Evolutionary conservation across 2,329 filamentous ascomycete species (phyloP).

Genomic region (Talaromyces verruculosus): DNA sequence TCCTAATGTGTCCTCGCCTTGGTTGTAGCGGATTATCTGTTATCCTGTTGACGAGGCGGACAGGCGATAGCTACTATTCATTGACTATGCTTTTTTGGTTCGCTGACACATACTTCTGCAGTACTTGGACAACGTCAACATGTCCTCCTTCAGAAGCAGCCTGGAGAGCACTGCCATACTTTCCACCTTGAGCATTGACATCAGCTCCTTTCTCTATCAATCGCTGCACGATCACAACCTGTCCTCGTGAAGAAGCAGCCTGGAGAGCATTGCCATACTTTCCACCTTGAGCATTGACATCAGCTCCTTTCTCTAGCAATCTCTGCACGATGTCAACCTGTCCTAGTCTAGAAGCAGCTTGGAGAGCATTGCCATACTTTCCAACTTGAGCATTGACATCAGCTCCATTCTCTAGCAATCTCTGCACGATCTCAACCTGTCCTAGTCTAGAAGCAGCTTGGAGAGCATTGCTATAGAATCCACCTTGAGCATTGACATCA

Average conservation of each 20-base stretch:
- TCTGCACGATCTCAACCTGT: not conserved
- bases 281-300: conserved; percentile 4
- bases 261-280: conserved; percentile 22
- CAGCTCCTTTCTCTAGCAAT: no score
- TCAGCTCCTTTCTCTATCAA: conserved; percentile 30
- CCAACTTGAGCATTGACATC: not conserved
- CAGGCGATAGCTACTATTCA: no score
- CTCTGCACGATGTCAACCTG: no score
- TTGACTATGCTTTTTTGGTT: not conserved
- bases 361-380: no score
- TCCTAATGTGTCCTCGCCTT: not conserved
- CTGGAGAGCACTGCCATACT: not conserved
- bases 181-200: conserved; percentile 17
- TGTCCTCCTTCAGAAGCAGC: not conserved
- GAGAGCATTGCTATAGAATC: not conserved
- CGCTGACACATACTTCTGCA: not conserved
- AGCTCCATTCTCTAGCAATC: no score
- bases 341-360: no score
- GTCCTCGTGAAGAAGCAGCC: conserved; percentile 26
- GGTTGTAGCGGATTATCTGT: not conserved
- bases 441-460: conserved; percentile 3
- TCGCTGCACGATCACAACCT: conserved; percentile 24
- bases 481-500: conserved; percentile 20
- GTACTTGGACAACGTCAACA: not conserved
- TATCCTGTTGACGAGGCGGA: not conserved